These are phyloP conservation scores for Jaapia argillacea DNA, from an alignment of 768 basidiomycete genomes.

Conservation along the genomic window DNA sequence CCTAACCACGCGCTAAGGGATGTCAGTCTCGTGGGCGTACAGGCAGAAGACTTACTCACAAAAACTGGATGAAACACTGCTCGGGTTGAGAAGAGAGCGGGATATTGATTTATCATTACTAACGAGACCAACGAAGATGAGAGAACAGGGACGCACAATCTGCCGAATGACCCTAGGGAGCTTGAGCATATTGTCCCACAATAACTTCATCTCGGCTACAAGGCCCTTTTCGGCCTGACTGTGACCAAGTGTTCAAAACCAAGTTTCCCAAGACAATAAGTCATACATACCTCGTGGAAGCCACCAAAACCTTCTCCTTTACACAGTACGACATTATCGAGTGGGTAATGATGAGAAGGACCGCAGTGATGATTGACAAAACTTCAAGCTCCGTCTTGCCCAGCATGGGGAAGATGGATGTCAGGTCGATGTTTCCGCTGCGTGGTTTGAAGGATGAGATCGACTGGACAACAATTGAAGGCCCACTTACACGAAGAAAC, in stretches of 20 bases:
- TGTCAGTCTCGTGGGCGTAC: not conserved
- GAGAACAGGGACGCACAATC: conserved; percentile 26
- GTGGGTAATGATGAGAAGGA: conserved; percentile 61
- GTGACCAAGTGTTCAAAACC: not conserved
- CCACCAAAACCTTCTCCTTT: conserved; percentile 66
- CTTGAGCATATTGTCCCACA: conserved; percentile 30
- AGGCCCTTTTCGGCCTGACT: conserved; percentile 4
- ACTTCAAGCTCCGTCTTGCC: conserved; percentile 77
- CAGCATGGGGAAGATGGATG: conserved; percentile 57
- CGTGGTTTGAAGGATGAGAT: not conserved
- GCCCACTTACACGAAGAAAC: conserved; percentile 72
- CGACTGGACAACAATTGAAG: not conserved
- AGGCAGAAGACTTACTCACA: conserved; percentile 34
- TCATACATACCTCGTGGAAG: conserved; percentile 21
- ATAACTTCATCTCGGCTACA: not conserved
- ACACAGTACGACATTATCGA: conserved; percentile 46
- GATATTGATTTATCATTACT: conserved; percentile 1
- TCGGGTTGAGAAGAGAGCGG: not conserved
- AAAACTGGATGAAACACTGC: conserved; percentile 74
- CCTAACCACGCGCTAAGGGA: conserved; percentile 62
- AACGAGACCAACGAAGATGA: not conserved
- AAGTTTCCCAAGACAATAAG: not conserved
- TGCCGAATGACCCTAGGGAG: conserved; percentile 34
- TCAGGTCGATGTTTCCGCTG: conserved; percentile 78
- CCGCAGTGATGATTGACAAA: conserved; percentile 62